Conservation (phyloP, 805 yeast species). For the Clavispora carvajalis region DNA sequence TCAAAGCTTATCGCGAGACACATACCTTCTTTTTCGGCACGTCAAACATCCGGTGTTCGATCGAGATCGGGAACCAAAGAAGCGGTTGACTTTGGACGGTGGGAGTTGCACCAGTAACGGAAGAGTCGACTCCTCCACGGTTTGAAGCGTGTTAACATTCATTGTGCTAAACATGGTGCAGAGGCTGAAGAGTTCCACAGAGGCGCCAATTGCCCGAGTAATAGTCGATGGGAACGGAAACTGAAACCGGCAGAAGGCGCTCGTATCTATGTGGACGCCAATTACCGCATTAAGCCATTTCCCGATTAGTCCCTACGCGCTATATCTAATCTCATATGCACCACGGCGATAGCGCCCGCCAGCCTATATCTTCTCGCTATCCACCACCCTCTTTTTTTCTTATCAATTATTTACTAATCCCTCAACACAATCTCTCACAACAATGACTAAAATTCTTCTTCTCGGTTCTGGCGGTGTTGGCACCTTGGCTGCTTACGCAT, state of each 20-base stretch:
- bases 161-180: constrained; percentile 13
- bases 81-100: constrained; percentile 3
- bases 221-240: neutral
- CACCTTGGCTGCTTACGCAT: constrained; percentile 63
- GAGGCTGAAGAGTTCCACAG: neutral
- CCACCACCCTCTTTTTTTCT: neutral
- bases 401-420: neutral
- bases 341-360: neutral
- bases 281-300: neutral
- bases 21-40: constrained; percentile 17
- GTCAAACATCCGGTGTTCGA: constrained; percentile 12
- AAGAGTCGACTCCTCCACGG: constrained; percentile 4
- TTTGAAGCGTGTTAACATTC: constrained; percentile 6
- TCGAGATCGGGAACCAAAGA: constrained; percentile 14
- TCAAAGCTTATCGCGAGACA: neutral
- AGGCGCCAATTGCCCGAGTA: neutral
- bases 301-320: neutral
- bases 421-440: neutral
- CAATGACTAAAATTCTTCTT: constrained; percentile 41
- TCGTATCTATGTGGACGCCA: neutral
- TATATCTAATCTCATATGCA: neutral
- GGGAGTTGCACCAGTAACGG: constrained; percentile 12
- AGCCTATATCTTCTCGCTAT: neutral
- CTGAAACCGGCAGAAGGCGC: neutral
- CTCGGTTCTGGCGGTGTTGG: constrained; percentile 90